phyloP scores from a whole-genome alignment of 805 yeast genomes.

The Isabelozyma gotoi region DNA sequence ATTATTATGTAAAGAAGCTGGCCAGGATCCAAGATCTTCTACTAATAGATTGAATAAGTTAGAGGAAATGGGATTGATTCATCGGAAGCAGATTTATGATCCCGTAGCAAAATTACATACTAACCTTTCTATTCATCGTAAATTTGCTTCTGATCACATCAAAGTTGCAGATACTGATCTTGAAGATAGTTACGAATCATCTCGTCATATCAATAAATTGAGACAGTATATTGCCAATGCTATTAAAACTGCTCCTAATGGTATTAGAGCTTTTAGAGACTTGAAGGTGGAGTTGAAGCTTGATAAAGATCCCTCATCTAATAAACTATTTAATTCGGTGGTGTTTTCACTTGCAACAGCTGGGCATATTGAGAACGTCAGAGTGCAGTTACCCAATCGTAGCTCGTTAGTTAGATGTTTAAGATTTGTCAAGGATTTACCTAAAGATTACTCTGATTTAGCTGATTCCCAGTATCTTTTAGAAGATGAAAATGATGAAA shows the following conservation, averaged over 20 bases:
- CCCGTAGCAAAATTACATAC: slow-evolving; percentile 50
- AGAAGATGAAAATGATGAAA: slow-evolving; percentile 20
- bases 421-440: slow-evolving; percentile 45
- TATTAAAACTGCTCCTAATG: slow-evolving; percentile 57
- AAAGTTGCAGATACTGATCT: slow-evolving; percentile 19
- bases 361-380: slow-evolving; percentile 49
- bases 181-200: slow-evolving; percentile 22
- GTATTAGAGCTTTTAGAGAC: slow-evolving; percentile 60
- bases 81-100: slow-evolving; percentile 33
- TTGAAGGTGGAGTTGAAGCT: slow-evolving; percentile 58
- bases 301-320: slow-evolving; percentile 35
- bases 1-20: slow-evolving; percentile 53
- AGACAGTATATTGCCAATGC: slow-evolving; percentile 44
- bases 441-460: slow-evolving; percentile 45
- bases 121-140: slow-evolving; percentile 50
- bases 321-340: slow-evolving; percentile 50
- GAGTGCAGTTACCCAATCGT: slow-evolving; percentile 41
- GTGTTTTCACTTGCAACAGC: slow-evolving; percentile 44
- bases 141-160: slow-evolving; percentile 32
- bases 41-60: slow-evolving; percentile 61
- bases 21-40: slow-evolving; percentile 71
- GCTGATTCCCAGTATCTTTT: slow-evolving; percentile 17
- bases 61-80: slow-evolving; percentile 49
- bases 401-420: slow-evolving; percentile 35
- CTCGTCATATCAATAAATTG: slow-evolving; percentile 28